phyloP scores from a whole-genome alignment of 1,284 basidiomycete genomes.

The Sporisorium sorghi region DNA sequence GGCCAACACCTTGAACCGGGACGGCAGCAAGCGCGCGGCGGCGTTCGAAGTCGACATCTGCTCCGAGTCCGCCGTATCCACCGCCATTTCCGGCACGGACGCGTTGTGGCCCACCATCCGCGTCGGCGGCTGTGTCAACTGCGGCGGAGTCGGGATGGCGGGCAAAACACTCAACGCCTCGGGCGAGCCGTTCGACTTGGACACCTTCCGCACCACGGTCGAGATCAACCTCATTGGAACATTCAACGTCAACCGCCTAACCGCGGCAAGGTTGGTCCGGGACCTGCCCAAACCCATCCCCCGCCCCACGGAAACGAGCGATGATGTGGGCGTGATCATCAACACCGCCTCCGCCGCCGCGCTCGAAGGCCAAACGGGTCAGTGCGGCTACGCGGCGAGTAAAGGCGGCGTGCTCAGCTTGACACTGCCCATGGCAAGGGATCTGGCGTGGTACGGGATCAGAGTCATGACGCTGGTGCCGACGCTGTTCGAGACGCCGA shows the following conservation, averaged over 20 bases:
- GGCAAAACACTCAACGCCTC: conserved; percentile 66
- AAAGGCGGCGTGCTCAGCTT: conserved; percentile 68
- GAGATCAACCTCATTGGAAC: conserved; percentile 62
- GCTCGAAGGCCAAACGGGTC: conserved; percentile 69
- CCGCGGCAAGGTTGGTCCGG: conserved; percentile 65
- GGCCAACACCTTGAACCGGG: conserved; percentile 37
- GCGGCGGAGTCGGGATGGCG: conserved; percentile 68
- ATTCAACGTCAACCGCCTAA: conserved; percentile 69
- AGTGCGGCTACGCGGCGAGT: conserved; percentile 65
- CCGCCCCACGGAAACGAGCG: conserved; percentile 37
- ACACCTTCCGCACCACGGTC: conserved; percentile 65
- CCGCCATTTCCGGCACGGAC: conserved; percentile 57
- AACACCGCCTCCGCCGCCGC: conserved; percentile 66
- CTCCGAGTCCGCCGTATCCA: conserved; percentile 55
- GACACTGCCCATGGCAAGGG: conserved; percentile 69
- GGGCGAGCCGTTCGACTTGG: conserved; percentile 65
- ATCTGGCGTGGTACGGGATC: conserved; percentile 68
- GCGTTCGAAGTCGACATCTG: conserved; percentile 65
- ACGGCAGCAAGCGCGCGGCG: conserved; percentile 23
- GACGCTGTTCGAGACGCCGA: conserved; percentile 67
- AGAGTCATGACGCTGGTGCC: conserved; percentile 63
- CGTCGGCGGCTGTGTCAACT: conserved; percentile 69
- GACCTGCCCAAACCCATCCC: conserved; percentile 47
- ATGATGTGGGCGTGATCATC: conserved; percentile 69
- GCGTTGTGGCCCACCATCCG: conserved; percentile 40